Evolutionary conservation across 306 rosid species (phyloP).

Genomic region (Astragalus membranaceus): DNA sequence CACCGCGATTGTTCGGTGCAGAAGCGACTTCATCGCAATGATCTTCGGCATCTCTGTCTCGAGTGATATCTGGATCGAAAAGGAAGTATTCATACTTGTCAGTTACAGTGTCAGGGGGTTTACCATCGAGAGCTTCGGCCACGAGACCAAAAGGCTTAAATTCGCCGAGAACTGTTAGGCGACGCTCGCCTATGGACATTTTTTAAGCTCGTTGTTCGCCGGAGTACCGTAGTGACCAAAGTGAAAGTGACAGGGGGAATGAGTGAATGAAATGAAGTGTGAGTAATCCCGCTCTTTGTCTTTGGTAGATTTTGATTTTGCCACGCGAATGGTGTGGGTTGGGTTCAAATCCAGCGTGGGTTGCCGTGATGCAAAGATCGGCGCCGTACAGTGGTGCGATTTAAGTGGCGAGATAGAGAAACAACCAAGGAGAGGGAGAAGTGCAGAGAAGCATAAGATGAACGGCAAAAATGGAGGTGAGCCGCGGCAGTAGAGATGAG

Average conservation of each 20-base stretch:
- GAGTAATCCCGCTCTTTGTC: too few relatives aligned
- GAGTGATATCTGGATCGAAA: slow-evolving; percentile 65
- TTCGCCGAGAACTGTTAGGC: slow-evolving; percentile 76
- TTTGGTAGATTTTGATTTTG: too few relatives aligned
- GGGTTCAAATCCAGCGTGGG: too few relatives aligned
- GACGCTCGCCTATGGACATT: slow-evolving; percentile 65
- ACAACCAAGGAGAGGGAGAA: too few relatives aligned
- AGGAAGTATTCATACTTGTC: slow-evolving; percentile 79
- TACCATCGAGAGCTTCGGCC: slow-evolving; percentile 93
- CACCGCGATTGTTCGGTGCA: slow-evolving; percentile 51
- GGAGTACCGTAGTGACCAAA: background rate
- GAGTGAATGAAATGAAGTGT: background rate
- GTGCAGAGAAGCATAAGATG: too few relatives aligned
- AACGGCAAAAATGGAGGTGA: too few relatives aligned
- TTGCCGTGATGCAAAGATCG: too few relatives aligned
- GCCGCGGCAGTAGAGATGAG: too few relatives aligned
- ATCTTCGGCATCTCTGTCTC: slow-evolving; percentile 54
- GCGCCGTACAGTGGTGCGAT: too few relatives aligned
- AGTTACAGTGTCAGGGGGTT: slow-evolving; percentile 45
- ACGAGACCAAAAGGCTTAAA: slow-evolving; percentile 90
- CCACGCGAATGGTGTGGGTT: too few relatives aligned
- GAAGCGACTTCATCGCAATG: slow-evolving; percentile 40
- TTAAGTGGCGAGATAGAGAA: too few relatives aligned
- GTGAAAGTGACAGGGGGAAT: background rate
- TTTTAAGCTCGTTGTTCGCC: background rate